Evolutionary conservation across 73 alveolate genomes (phyloP).

Genomic region (Stentor coeruleus): DNA sequence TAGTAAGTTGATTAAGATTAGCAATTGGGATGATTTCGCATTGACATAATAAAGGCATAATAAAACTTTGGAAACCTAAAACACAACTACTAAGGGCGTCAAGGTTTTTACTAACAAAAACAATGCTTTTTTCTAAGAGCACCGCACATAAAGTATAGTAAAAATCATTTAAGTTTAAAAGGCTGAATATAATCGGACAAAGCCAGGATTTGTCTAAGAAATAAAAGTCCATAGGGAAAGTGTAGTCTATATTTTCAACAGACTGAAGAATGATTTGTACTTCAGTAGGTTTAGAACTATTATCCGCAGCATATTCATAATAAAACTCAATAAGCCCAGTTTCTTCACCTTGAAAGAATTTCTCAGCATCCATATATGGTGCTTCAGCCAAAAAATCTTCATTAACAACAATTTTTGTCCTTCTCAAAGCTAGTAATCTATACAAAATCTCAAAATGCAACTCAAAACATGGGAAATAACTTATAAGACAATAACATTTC

Average conservation of each 20-base stretch:
- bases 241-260: neutral
- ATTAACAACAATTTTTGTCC: neutral
- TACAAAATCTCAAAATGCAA: conserved; percentile 7
- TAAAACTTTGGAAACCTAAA: neutral
- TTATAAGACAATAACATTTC: neutral
- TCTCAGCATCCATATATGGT: neutral
- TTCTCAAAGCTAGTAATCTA: neutral
- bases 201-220: neutral
- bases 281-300: neutral
- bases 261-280: neutral
- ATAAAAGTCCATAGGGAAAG: neutral
- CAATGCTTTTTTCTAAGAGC: conserved; percentile 5
- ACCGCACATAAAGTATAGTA: neutral
- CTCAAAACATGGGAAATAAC: conserved; percentile 4
- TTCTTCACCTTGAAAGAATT: neutral
- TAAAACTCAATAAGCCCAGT: neutral
- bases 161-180: neutral
- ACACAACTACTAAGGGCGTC: conserved; percentile 10
- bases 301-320: neutral
- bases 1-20: no score
- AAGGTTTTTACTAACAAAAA: conserved; percentile 6
- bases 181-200: neutral
- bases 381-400: no score
- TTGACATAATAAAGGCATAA: neutral
- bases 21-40: no score